These are phyloP conservation scores for Penicillium aurantiogriseum DNA, from an alignment of 2,329 filamentous ascomycete species.

Conservation along the genomic window DNA sequence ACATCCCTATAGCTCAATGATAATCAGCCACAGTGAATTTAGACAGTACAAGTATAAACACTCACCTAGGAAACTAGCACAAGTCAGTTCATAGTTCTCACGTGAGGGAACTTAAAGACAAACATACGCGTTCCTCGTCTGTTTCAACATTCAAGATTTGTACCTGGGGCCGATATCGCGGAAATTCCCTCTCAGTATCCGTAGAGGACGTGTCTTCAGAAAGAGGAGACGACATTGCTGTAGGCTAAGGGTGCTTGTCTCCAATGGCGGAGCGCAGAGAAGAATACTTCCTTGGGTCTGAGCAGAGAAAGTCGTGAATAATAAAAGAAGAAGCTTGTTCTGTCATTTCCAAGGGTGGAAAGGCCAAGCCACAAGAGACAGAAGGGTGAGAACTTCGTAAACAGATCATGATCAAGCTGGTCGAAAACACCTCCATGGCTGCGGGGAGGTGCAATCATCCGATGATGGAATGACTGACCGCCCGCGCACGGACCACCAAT, in stretches of 20 bases:
- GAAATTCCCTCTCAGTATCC: neutral
- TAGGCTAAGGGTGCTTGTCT: slow-evolving; percentile 10
- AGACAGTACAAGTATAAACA: neutral
- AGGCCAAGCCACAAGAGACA: neutral
- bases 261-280: slow-evolving; percentile 1
- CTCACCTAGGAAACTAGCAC: slow-evolving; percentile 28
- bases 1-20: slow-evolving; percentile 10
- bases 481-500: neutral
- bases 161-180: slow-evolving; percentile 23
- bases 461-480: slow-evolving; percentile 18
- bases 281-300: slow-evolving; percentile 6
- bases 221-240: slow-evolving; percentile 25
- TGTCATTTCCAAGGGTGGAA: slow-evolving; percentile 20
- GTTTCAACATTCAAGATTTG: slow-evolving; percentile 34
- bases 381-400: neutral
- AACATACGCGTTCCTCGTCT: slow-evolving; percentile 35
- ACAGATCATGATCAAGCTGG: slow-evolving; percentile 19
- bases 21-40: slow-evolving; percentile 7
- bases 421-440: slow-evolving; percentile 5
- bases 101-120: slow-evolving; percentile 5
- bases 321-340: neutral
- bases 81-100: slow-evolving; percentile 17
- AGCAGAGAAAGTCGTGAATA: neutral
- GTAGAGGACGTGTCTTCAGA: neutral
- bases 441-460: slow-evolving; percentile 17